Percentiles rank a stretch among this genome's conserved stretches.
These are phyloP conservation scores for Trichosporon asahii DNA, from an alignment of 1,284 basidiomycete species.

Conservation along the genomic window DNA sequence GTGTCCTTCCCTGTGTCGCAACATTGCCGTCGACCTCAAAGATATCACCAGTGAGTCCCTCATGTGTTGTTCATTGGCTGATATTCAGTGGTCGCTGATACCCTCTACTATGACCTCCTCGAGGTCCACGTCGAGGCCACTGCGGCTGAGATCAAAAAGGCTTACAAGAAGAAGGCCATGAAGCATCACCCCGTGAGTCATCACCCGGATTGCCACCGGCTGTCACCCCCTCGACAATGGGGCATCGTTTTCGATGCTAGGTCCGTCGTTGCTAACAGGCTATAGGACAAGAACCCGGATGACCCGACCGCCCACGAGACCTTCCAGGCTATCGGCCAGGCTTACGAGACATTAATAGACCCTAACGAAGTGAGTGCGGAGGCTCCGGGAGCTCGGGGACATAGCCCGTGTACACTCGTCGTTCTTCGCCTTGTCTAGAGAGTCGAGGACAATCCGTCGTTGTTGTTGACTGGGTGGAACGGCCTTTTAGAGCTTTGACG, in stretches of 20 bases:
- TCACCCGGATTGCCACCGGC: neutral
- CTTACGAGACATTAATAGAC: conserved; percentile 85
- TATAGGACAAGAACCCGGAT: conserved; percentile 48
- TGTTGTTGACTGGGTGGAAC: neutral
- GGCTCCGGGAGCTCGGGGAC: no score
- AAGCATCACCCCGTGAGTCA: conserved; percentile 74
- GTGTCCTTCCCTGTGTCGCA: neutral
- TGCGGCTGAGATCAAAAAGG: conserved; percentile 80
- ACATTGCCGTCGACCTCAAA: neutral
- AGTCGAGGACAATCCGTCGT: no score
- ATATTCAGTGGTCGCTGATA: conserved; percentile 45
- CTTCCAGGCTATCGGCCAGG: conserved; percentile 83
- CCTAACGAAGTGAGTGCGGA: conserved; percentile 55
- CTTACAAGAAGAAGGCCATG: conserved; percentile 86
- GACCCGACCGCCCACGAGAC: conserved; percentile 61
- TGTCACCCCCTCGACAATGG: neutral
- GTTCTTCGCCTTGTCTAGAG: no score
- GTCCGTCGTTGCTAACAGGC: conserved; percentile 24
- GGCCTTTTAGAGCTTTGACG: neutral
- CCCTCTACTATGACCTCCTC: conserved; percentile 66
- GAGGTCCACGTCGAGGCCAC: conserved; percentile 66
- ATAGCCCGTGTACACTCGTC: no score
- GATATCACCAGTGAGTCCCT: neutral
- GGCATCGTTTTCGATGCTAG: neutral
- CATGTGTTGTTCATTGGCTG: neutral